phyloP scores from a whole-genome alignment of 306 rosid genomes.

The Myrica gale region DNA sequence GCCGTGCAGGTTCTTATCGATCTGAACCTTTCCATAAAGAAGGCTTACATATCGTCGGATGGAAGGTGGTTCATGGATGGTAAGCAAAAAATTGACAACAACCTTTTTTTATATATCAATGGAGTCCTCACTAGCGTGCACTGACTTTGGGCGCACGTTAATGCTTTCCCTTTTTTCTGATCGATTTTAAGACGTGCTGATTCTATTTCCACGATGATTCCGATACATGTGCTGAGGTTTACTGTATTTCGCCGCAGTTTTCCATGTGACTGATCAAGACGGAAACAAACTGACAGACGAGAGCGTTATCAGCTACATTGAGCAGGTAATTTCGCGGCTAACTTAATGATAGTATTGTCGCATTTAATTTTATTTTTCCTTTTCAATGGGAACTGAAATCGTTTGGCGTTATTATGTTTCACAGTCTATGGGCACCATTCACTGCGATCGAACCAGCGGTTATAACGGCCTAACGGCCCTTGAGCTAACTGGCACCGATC shows the following conservation, averaged over 20 bases:
- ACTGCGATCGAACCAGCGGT: conserved; percentile 37
- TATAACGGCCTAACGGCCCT: conserved; percentile 58
- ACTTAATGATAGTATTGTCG: no score
- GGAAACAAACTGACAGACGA: conserved; percentile 81
- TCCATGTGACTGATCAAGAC: conserved; percentile 77
- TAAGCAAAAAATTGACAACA: conserved; percentile 21
- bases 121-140: background rate
- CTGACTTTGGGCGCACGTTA: background rate
- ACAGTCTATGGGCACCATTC: conserved; percentile 75
- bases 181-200: background rate
- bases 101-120: background rate
- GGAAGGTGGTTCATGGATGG: conserved; percentile 99
- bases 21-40: conserved; percentile 71
- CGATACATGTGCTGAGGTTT: background rate
- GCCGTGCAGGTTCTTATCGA: conserved; percentile 90
- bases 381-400: background rate
- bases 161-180: no score
- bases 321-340: conserved; percentile 56
- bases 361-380: background rate
- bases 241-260: conserved; percentile 49
- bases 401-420: background rate
- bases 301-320: conserved; percentile 66
- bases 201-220: conserved; percentile 1
- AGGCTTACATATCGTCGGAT: conserved; percentile 91
- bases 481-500: conserved; percentile 86